Percentiles rank a stretch among this genome's conserved stretches.
phyloP scores from a whole-genome alignment of 2,329 filamentous ascomycete species.

The Lachnellula occidentalis region DNA sequence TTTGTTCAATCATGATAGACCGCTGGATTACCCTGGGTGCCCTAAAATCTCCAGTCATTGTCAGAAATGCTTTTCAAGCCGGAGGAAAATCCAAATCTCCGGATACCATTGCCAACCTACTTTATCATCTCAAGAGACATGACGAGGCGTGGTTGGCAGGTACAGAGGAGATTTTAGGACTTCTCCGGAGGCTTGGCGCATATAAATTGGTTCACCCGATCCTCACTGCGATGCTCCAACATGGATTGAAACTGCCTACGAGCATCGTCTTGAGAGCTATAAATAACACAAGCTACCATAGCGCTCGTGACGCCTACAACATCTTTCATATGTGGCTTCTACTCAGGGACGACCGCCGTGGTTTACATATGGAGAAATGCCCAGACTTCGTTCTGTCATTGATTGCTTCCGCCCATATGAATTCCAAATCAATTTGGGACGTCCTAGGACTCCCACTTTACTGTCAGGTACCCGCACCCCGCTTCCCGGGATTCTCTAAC shows the following conservation, averaged over 20 bases:
- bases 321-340: constrained; percentile 9
- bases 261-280: constrained; percentile 8
- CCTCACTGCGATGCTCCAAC: constrained; percentile 4
- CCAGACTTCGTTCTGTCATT: constrained; percentile 18
- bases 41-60: constrained; percentile 4
- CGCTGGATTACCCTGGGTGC: constrained; percentile 19
- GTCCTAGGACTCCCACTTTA: constrained; percentile 17
- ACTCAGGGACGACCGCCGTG: constrained; percentile 1
- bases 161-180: constrained; percentile 7
- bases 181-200: constrained; percentile 10
- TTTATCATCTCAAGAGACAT: constrained; percentile 11
- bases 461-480: neutral
- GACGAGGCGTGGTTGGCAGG: constrained; percentile 3
- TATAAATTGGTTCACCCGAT: constrained; percentile 5
- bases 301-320: constrained; percentile 6
- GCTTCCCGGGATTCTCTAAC: neutral
- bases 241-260: constrained; percentile 11
- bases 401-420: constrained; percentile 12
- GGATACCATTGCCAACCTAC: constrained; percentile 7
- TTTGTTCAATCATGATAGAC: neutral
- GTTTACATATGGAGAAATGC: constrained; percentile 10
- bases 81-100: neutral
- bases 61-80: constrained; percentile 14
- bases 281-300: constrained; percentile 9
- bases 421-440: constrained; percentile 17